Conservation (phyloP, 257 asterid species). For the Solanum sitiens region DNA sequence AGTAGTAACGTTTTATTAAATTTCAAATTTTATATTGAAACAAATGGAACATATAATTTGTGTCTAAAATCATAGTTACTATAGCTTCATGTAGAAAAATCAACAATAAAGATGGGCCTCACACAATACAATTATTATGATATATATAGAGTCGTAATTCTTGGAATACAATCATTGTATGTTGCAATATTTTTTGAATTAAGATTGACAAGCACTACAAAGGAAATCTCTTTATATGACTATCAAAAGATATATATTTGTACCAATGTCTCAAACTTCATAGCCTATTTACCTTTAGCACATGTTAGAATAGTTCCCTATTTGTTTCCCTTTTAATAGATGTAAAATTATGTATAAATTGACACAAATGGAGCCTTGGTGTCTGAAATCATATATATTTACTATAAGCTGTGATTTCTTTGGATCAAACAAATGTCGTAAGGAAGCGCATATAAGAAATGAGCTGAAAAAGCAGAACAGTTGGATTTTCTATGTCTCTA, state of each 20-base stretch:
- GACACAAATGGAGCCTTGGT: background rate
- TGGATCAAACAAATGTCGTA: background rate
- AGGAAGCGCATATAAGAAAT: background rate
- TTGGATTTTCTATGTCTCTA: background rate
- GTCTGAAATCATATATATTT: background rate
- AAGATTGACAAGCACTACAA: background rate
- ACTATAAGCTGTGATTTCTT: background rate
- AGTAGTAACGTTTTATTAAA: background rate
- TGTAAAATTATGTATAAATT: background rate
- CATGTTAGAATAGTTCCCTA: background rate
- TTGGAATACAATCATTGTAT: background rate
- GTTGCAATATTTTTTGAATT: background rate
- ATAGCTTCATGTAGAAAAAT: background rate
- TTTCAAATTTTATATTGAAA: background rate
- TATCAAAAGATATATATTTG: background rate
- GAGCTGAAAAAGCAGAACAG: background rate
- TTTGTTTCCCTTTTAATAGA: background rate
- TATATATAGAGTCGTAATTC: background rate
- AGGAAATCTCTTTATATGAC: background rate
- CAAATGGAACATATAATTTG: background rate
- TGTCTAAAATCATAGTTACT: background rate
- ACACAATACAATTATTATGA: background rate
- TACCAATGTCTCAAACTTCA: slow-evolving; percentile 1
- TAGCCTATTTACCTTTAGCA: background rate
- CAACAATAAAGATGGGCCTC: background rate